Conservation (phyloP, 2,329 filamentous ascomycete species). For the Raffaelea arxii region DNA sequence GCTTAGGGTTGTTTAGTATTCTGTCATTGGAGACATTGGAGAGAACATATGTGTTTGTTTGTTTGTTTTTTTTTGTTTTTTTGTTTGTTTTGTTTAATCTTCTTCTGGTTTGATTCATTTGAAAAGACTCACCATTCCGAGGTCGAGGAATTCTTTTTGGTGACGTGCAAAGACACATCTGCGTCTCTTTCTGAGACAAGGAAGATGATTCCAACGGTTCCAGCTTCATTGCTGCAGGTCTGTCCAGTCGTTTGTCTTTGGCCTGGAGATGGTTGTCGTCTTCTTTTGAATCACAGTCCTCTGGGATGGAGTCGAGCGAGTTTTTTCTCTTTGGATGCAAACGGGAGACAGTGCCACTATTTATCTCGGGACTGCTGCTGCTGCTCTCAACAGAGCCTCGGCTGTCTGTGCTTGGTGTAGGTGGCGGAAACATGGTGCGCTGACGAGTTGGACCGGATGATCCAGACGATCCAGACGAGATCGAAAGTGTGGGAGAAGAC, state of each 20-base stretch:
- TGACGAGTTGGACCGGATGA: no score
- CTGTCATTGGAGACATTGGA: background rate
- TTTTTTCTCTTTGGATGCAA: background rate
- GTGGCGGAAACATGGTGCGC: background rate
- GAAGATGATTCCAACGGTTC: no score
- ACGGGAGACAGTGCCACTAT: background rate
- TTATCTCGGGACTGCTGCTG: background rate
- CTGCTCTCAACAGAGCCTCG: background rate
- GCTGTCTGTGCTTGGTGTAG: background rate
- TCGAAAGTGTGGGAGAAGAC: background rate
- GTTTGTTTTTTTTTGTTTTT: background rate
- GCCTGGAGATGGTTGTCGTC: conserved; percentile 25
- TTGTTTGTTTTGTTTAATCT: background rate
- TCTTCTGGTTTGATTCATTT: background rate
- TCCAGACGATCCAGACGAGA: background rate
- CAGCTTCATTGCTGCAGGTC: background rate
- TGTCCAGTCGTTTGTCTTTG: no score
- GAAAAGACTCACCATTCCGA: conserved; percentile 49
- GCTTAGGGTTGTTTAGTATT: conserved; percentile 43
- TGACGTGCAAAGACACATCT: conserved; percentile 41
- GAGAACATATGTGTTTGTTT: background rate
- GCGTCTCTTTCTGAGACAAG: no score
- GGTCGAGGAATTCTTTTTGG: conserved; percentile 49
- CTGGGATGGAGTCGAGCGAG: background rate
- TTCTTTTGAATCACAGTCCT: conserved; percentile 24